Evolutionary conservation across 768 basidiomycete genomes (phyloP).

Genomic region (Termitomyces sp.): DNA sequence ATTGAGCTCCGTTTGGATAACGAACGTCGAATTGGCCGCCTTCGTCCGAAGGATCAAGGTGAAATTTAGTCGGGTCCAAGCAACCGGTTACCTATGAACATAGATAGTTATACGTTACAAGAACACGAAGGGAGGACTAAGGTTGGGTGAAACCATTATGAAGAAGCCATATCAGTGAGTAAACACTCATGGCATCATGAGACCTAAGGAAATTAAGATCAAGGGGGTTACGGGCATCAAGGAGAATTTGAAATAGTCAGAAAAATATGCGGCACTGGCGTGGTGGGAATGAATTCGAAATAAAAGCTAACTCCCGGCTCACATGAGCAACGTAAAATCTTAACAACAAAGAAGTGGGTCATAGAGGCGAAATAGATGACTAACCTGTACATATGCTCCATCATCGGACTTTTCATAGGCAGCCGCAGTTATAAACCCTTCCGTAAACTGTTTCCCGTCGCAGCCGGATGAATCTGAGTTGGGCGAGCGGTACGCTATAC

Average conservation of each 20-base stretch:
- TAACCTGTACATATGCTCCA: constrained; percentile 15
- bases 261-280: not conserved
- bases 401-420: constrained; percentile 12
- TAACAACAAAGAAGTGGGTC: not conserved
- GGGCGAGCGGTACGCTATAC: constrained; percentile 13
- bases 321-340: not conserved
- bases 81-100: constrained; percentile 16
- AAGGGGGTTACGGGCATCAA: not conserved
- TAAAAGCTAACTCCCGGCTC: not conserved
- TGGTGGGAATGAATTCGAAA: not conserved
- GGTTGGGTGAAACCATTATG: not conserved
- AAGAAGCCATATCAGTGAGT: not conserved
- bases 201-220: not conserved
- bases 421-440: constrained; percentile 15
- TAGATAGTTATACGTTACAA: not conserved
- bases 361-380: not conserved
- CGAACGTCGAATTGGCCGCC: constrained; percentile 48
- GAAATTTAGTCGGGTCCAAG: constrained; percentile 12
- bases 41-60: constrained; percentile 22
- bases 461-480: constrained; percentile 2
- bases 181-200: not conserved
- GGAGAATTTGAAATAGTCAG: not conserved
- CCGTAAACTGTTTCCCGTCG: constrained; percentile 8
- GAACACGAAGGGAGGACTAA: not conserved
- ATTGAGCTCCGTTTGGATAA: constrained; percentile 49